Base-by-base conservation (phyloP, 208 protist genomes). In the Trypanosomatidae sp. region DNA sequence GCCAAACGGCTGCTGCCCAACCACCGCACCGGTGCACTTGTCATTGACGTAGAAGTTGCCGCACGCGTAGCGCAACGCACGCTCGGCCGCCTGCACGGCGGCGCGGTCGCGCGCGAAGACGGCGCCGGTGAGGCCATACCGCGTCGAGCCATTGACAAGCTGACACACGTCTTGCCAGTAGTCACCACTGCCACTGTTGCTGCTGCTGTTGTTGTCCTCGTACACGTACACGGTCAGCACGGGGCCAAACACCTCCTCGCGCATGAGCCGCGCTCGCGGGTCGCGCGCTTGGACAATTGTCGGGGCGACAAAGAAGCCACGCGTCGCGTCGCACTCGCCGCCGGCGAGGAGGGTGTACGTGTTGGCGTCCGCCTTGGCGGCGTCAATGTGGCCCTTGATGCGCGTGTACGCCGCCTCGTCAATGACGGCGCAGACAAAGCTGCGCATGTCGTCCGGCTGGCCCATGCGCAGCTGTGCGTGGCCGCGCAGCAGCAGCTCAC, bases 21-120 rank as follows among this genome's bases (percentile, higher is more conserved):
- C 97, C 24, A 99, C 92, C 10, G 96, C 88, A 25, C 96, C 95
- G n/a, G 94, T 98, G 60, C 80, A 85, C 69, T 98, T 98, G 67
- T 98, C 95, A 68, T 99, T 99, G 48, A 99, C 88, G 71, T 99
- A 99, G 57, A 96, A 96, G 77, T 99, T 99, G 35, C 97, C 97
- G 13, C 76, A 64, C 20, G 88, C 70, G 60, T 96, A 80, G 42
- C 80, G 70, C 11, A 96, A 65, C 33, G 72, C 45, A 23, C 59
- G 42, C 57, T 70, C 53, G 4, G 77, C 82, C 41, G 86, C 62
- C 13, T 26, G 49, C 44, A 96, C 74, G 2, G 73, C 54, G 28
- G 62, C 45, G 16, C 90, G 79, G 23, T 96, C 90, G 35, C 67
- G 67, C 11, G 88, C 54, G 49, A 97, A 97, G 55, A 98, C 78